Percentiles rank a stretch among this genome's conserved stretches.
Evolutionary conservation across 441 rosid genomes (phyloP).

Genomic region (Erodium chrysanthum): DNA sequence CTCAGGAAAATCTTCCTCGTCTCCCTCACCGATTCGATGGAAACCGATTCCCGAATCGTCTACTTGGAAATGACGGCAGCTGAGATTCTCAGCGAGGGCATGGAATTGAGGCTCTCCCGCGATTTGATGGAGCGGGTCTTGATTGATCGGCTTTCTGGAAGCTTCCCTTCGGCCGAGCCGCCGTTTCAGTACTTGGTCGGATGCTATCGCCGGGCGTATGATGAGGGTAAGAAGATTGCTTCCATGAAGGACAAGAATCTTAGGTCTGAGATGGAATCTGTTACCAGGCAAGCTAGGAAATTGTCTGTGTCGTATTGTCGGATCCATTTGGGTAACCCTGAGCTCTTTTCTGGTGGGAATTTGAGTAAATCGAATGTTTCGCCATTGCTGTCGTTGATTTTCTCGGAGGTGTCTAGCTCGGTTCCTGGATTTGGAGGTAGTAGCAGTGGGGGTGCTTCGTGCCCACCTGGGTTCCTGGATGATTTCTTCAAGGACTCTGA

Average conservation of each 20-base stretch:
- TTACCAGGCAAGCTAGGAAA: constrained; percentile 56
- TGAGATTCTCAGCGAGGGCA: constrained; percentile 90
- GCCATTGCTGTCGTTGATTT: constrained; percentile 60
- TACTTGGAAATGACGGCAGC: constrained; percentile 81
- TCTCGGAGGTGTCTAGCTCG: constrained; percentile 42
- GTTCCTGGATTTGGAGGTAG: constrained; percentile 45
- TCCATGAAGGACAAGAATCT: constrained; percentile 69
- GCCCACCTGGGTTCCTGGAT: constrained; percentile 72
- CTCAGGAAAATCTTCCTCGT: constrained; percentile 67
- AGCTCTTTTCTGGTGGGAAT: constrained; percentile 32
- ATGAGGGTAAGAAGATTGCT: constrained; percentile 66
- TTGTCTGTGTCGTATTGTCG: constrained; percentile 63
- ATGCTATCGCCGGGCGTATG: constrained; percentile 66
- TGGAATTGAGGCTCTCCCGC: constrained; percentile 49
- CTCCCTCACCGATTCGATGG: constrained; percentile 41
- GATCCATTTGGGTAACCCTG: constrained; percentile 74
- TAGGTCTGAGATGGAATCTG: constrained; percentile 53
- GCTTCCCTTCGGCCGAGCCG: constrained; percentile 43
- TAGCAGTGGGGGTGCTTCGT: constrained; percentile 32
- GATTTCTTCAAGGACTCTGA: constrained; percentile 75
- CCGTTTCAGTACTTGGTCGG: constrained; percentile 58
- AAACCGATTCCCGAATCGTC: constrained; percentile 41
- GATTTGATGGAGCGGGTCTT: constrained; percentile 68
- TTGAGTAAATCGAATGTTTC: constrained; percentile 31
- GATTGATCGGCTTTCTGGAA: constrained; percentile 71